Percentiles rank a stretch among this genome's conserved stretches.
Evolutionary conservation across 176 grass and related monocot genomes (phyloP).

Genomic region (Hyparrhenia diplandra): DNA sequence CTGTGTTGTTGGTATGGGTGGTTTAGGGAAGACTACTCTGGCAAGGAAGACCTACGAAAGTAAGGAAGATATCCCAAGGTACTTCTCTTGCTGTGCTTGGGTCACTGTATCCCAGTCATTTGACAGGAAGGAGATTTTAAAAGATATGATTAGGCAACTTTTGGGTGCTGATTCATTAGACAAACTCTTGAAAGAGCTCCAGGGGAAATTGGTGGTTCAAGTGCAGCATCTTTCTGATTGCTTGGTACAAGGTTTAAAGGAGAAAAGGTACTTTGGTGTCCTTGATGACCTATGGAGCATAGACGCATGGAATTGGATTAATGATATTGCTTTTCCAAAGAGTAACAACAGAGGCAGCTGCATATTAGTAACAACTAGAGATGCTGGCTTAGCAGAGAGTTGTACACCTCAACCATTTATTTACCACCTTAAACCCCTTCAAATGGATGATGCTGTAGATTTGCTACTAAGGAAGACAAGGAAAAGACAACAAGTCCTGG

Average conservation of each 20-base stretch:
- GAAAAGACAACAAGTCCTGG: neutral
- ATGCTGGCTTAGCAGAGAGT: neutral
- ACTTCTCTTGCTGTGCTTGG: constrained; percentile 32
- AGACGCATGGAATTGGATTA: constrained; percentile 14
- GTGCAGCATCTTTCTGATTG: neutral
- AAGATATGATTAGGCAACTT: constrained; percentile 15
- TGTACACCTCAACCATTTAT: constrained; percentile 7
- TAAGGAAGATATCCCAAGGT: neutral
- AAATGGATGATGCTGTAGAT: neutral
- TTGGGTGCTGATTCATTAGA: neutral
- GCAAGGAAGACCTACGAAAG: constrained; percentile 24
- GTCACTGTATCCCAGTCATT: constrained; percentile 31
- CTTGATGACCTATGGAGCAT: constrained; percentile 36
- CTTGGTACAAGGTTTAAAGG: neutral
- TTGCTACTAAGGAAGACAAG: constrained; percentile 17
- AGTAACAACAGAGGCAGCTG: neutral
- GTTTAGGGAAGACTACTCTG: constrained; percentile 40
- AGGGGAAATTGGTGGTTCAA: neutral
- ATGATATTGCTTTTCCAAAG: constrained; percentile 8
- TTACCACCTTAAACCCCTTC: constrained; percentile 11
- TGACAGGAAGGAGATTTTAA: constrained; percentile 14
- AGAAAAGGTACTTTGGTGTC: constrained; percentile 27
- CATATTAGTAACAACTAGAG: constrained; percentile 20
- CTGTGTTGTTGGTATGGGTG: constrained; percentile 40
- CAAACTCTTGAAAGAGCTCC: neutral